Evolutionary conservation across 1,139 yeast genomes (phyloP).

Genomic region (Nakaseomyces nivariensis): DNA sequence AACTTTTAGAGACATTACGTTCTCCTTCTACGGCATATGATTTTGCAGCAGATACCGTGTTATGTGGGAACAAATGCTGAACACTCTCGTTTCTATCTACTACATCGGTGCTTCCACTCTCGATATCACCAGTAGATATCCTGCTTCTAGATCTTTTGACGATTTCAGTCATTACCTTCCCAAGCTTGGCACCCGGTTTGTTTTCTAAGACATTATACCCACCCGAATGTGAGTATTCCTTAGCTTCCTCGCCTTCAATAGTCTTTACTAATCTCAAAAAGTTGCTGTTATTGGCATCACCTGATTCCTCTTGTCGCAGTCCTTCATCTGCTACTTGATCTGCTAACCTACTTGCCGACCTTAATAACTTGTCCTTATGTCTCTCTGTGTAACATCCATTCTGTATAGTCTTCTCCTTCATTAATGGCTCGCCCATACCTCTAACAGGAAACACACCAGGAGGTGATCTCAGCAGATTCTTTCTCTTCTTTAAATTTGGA

Average conservation of each 20-base stretch:
- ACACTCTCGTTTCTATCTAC: slow-evolving; percentile 15
- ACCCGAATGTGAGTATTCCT: slow-evolving; percentile 19
- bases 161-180: slow-evolving; percentile 24
- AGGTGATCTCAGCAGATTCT: slow-evolving; percentile 41
- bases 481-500: slow-evolving; percentile 3
- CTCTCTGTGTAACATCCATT: slow-evolving; percentile 17
- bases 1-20: not conserved
- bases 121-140: not conserved
- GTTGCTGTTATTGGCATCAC: not conserved
- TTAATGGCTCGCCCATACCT: slow-evolving; percentile 61
- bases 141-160: slow-evolving; percentile 4
- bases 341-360: not conserved
- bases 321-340: not conserved
- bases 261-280: slow-evolving; percentile 8
- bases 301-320: slow-evolving; percentile 4
- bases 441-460: slow-evolving; percentile 68
- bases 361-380: not conserved
- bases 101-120: not conserved
- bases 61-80: slow-evolving; percentile 20
- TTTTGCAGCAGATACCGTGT: slow-evolving; percentile 5
- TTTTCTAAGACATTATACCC: slow-evolving; percentile 30
- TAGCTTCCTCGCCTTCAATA: slow-evolving; percentile 21
- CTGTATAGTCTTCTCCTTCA: slow-evolving; percentile 50
- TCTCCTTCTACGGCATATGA: slow-evolving; percentile 3
- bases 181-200: slow-evolving; percentile 30